A percentile compares a stretch with the other conserved stretches of the same genome.
Evolutionary conservation across 345 rosid genomes (phyloP).

Genomic region (Erucastrum elatum): DNA sequence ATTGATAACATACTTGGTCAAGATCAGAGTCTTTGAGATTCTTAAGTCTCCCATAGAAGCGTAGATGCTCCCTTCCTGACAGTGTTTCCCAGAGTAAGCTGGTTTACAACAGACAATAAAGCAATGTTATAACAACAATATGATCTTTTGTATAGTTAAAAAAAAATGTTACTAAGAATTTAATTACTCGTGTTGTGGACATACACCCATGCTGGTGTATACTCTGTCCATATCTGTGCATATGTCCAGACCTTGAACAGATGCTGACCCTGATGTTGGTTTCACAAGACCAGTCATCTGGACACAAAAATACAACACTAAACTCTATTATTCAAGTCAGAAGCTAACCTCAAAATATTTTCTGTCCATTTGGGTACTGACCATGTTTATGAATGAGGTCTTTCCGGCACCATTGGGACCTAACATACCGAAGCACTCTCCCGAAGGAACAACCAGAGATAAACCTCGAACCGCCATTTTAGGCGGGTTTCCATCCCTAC

Average conservation of each 20-base stretch:
- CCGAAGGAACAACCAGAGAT: slow-evolving; percentile 78
- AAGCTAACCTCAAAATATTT: background rate
- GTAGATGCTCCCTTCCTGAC: slow-evolving; percentile 83
- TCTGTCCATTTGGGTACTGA: slow-evolving; percentile 33
- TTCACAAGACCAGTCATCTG: slow-evolving; percentile 89
- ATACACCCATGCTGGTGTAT: slow-evolving; percentile 89
- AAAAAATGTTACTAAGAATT: background rate
- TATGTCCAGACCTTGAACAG: slow-evolving; percentile 68
- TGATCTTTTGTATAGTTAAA: no score
- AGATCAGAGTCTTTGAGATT: slow-evolving; percentile 46
- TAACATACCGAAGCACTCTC: slow-evolving; percentile 96
- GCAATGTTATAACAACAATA: no score
- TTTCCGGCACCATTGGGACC: slow-evolving; percentile 99
- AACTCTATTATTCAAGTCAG: background rate
- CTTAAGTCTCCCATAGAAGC: background rate
- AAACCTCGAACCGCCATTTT: slow-evolving; percentile 80
- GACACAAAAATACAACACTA: background rate
- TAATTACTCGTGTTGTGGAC: slow-evolving; percentile 95
- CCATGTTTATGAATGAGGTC: slow-evolving; percentile 90
- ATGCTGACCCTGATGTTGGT: slow-evolving; percentile 74
- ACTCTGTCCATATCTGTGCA: slow-evolving; percentile 62
- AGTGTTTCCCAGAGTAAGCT: slow-evolving; percentile 87
- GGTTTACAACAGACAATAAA: no score
- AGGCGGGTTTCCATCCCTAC: slow-evolving; percentile 84
- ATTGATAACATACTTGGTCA: no score